These are phyloP conservation scores for Physcomitrellopsis africana DNA, from an alignment of 225 moss, liverwort and hornwort species.

Conservation along the genomic window DNA sequence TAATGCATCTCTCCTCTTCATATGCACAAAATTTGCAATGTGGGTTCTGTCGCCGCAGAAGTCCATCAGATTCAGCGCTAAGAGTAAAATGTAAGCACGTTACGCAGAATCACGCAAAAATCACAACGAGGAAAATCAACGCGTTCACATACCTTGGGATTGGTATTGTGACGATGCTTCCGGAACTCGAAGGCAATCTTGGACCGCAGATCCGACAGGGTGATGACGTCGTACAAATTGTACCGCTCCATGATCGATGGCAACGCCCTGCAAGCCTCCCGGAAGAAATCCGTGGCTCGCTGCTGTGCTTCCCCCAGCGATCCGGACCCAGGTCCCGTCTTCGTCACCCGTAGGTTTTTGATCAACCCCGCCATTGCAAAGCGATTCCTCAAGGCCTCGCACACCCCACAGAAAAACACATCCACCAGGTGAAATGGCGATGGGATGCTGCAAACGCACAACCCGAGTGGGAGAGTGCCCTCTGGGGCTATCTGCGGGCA, in stretches of 20 bases:
- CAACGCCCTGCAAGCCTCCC: constrained; percentile 81
- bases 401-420: background rate
- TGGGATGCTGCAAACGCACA: too few species aligned
- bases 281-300: constrained; percentile 70
- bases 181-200: constrained; percentile 68
- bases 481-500: too few species aligned
- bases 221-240: constrained; percentile 75
- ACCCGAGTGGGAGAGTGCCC: too few species aligned
- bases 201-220: constrained; percentile 59
- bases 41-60: too few species aligned
- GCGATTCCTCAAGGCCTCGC: background rate
- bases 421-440: too few species aligned
- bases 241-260: constrained; percentile 89
- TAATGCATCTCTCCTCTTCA: background rate
- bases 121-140: too few species aligned
- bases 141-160: constrained; percentile 66
- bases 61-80: too few species aligned
- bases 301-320: constrained; percentile 77
- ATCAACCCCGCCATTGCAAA: constrained; percentile 57
- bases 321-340: constrained; percentile 57
- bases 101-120: too few species aligned
- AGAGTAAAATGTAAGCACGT: background rate
- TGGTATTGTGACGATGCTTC: constrained; percentile 71
- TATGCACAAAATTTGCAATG: background rate
- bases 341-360: constrained; percentile 55